These are phyloP conservation scores for Yarrowia osloensis DNA, from an alignment of 805 yeast species.

Conservation along the genomic window DNA sequence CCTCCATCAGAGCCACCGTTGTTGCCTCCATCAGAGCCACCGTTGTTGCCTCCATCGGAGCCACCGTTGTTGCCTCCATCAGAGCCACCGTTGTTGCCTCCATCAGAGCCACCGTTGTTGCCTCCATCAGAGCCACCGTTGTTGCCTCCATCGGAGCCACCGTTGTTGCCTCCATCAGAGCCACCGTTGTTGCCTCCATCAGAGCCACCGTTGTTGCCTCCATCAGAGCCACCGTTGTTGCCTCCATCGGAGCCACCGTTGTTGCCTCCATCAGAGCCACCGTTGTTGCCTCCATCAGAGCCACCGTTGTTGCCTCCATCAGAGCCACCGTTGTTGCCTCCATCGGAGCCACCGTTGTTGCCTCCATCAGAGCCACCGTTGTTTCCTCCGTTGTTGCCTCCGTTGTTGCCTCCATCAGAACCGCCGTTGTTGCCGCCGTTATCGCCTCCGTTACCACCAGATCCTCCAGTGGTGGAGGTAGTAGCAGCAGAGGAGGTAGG, in stretches of 20 bases:
- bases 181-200: not conserved
- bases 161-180: not conserved
- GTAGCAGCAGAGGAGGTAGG: not conserved
- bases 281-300: not conserved
- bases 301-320: not conserved
- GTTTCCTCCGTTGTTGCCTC: not conserved
- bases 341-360: not conserved
- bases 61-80: not conserved
- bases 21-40: not conserved
- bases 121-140: not conserved
- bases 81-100: not conserved
- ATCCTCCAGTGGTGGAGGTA: not conserved
- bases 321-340: not conserved
- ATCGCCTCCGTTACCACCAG: not conserved
- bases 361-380: not conserved
- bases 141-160: not conserved
- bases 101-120: not conserved
- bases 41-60: not conserved
- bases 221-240: not conserved
- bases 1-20: not conserved
- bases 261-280: not conserved
- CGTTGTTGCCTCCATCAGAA: not conserved
- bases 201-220: not conserved
- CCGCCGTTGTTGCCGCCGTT: not conserved
- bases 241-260: not conserved